Evolutionary conservation across 164 flowering plant species (phyloP).

Genomic region (Berberis vulgaris): DNA sequence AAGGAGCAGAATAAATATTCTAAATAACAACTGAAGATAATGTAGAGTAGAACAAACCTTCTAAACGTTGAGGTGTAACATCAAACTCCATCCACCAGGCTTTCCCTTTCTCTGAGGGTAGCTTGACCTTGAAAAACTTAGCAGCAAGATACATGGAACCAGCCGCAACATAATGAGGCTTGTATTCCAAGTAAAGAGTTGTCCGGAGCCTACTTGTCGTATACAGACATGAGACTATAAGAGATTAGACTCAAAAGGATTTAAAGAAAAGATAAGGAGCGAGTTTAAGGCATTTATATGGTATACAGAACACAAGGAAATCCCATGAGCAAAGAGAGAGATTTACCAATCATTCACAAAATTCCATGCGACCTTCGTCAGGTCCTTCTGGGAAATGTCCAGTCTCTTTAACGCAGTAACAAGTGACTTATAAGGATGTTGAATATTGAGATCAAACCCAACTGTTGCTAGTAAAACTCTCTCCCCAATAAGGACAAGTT

Average conservation of each 20-base stretch:
- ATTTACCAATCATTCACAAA: slow-evolving; percentile 62
- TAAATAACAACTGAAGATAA: background rate
- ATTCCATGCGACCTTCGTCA: slow-evolving; percentile 60
- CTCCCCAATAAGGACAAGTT: slow-evolving; percentile 44
- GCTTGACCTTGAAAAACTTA: slow-evolving; percentile 43
- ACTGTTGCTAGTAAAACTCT: slow-evolving; percentile 41
- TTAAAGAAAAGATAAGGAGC: background rate
- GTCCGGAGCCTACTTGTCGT: slow-evolving; percentile 45
- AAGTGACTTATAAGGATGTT: slow-evolving; percentile 58
- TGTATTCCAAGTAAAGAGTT: slow-evolving; percentile 60
- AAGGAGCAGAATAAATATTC: background rate
- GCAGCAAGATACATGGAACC: slow-evolving; percentile 69
- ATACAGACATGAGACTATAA: background rate
- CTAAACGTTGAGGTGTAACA: slow-evolving; percentile 44
- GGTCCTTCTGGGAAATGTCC: slow-evolving; percentile 22
- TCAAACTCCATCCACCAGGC: slow-evolving; percentile 71
- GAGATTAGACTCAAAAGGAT: background rate
- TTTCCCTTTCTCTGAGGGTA: slow-evolving; percentile 39
- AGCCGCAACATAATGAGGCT: slow-evolving; percentile 69
- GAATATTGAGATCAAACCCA: slow-evolving; percentile 51
- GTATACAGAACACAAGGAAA: background rate
- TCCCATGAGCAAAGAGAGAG: slow-evolving; percentile 2
- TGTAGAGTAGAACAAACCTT: slow-evolving; percentile 30
- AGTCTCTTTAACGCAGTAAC: slow-evolving; percentile 47
- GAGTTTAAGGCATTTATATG: background rate